phyloP scores from a whole-genome alignment of 306 rosid genomes.

The Alnus rubra region DNA sequence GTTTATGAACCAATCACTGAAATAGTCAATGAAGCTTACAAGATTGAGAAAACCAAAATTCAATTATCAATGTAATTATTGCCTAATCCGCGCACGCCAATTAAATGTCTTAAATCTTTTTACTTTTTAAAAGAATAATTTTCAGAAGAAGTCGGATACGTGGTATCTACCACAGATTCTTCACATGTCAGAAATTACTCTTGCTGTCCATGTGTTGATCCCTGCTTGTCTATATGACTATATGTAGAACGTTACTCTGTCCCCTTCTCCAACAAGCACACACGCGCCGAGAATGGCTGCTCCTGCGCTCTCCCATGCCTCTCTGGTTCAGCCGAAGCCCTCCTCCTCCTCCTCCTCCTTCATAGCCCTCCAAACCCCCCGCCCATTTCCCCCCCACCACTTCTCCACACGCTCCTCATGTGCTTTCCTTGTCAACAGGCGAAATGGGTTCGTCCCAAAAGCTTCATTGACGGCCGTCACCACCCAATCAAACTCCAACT shows the following conservation, averaged over 20 bases:
- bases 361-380: slow-evolving; percentile 25
- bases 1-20: no score
- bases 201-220: not conserved
- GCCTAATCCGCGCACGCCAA: no score
- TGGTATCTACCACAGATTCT: no score
- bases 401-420: not conserved
- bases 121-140: no score
- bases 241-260: not conserved
- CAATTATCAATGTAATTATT: no score
- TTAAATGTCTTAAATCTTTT: no score
- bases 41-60: no score
- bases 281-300: slow-evolving; percentile 35
- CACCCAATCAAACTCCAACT: slow-evolving; percentile 21
- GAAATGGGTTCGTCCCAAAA: slow-evolving; percentile 45
- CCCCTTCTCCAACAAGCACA: not conserved
- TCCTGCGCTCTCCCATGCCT: slow-evolving; percentile 4
- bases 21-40: no score
- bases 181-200: no score
- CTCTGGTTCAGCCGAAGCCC: slow-evolving; percentile 24
- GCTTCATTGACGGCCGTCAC: slow-evolving; percentile 33
- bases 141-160: no score
- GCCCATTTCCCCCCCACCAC: not conserved
- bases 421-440: slow-evolving; percentile 25
- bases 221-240: no score
- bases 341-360: not conserved